Conservation (phyloP, 495 filamentous ascomycete genomes). For the Amphirosellinia nigrospora region DNA sequence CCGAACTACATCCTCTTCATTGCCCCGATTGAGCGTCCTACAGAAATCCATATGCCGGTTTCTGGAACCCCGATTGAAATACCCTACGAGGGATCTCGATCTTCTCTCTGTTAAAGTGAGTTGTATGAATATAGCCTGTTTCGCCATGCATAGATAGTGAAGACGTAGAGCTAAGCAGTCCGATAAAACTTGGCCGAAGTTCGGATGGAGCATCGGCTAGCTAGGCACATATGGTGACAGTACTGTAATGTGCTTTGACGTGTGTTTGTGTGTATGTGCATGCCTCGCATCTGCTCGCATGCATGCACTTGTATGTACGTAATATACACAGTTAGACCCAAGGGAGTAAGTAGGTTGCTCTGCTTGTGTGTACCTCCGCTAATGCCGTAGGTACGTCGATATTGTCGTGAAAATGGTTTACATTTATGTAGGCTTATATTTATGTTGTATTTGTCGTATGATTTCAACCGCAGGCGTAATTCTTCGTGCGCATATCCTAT, state of each 20-base stretch:
- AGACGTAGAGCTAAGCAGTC: background rate
- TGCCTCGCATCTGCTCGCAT: slow-evolving; percentile 9
- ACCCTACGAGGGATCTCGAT: slow-evolving; percentile 11
- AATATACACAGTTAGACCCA: background rate
- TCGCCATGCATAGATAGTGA: background rate
- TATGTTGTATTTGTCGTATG: slow-evolving; percentile 12
- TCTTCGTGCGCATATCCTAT: background rate
- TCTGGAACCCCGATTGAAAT: slow-evolving; percentile 1
- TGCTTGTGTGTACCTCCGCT: background rate
- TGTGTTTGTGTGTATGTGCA: background rate
- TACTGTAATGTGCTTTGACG: background rate
- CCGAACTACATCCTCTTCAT: background rate
- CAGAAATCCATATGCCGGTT: slow-evolving; percentile 19
- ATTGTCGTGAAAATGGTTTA: background rate
- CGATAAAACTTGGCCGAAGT: slow-evolving; percentile 4
- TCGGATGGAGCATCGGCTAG: slow-evolving; percentile 19
- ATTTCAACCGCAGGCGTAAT: background rate
- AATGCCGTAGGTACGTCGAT: background rate
- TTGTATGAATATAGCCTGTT: slow-evolving; percentile 22
- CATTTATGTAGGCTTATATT: slow-evolving; percentile 7
- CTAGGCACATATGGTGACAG: background rate
- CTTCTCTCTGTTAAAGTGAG: background rate
- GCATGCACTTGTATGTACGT: slow-evolving; percentile 18
- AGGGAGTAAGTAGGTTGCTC: background rate
- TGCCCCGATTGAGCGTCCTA: slow-evolving; percentile 14